phyloP scores from a whole-genome alignment of 371 early-diverging fungal species.

The Syncephalastrum sp. region DNA sequence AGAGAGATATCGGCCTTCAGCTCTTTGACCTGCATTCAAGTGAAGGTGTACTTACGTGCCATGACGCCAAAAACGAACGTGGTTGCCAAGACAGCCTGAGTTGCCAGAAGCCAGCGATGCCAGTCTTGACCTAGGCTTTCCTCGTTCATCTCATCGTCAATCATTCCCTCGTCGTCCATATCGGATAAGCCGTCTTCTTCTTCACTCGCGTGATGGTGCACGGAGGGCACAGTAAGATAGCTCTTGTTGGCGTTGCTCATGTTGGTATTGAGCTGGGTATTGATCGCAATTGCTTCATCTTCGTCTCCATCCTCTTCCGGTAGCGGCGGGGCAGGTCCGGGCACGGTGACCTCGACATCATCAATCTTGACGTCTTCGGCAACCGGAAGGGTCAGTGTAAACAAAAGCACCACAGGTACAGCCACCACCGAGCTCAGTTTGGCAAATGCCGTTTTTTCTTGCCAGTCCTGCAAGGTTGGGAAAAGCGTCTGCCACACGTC shows the following conservation, averaged over 20 bases:
- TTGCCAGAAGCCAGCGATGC: constrained; percentile 43
- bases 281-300: constrained; percentile 6
- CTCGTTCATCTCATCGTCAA: constrained; percentile 17
- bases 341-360: constrained; percentile 29
- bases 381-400: constrained; percentile 63
- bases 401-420: constrained; percentile 52
- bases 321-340: too few relatives aligned
- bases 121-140: constrained; percentile 23
- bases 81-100: constrained; percentile 38
- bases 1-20: constrained; percentile 2
- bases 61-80: constrained; percentile 40
- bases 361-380: constrained; percentile 48
- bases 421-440: constrained; percentile 56
- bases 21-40: background rate
- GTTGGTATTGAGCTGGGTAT: constrained; percentile 9
- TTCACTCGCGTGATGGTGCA: background rate
- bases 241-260: constrained; percentile 9
- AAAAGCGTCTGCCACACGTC: constrained; percentile 35
- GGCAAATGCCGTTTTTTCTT: constrained; percentile 46
- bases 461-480: constrained; percentile 56
- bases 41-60: constrained; percentile 25
- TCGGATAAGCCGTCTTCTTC: constrained; percentile 16
- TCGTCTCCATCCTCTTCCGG: background rate
- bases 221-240: constrained; percentile 26
- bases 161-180: constrained; percentile 3